Conservation (phyloP, 371 early-diverging fungal species). For the Dichotomocladium elegans region DNA sequence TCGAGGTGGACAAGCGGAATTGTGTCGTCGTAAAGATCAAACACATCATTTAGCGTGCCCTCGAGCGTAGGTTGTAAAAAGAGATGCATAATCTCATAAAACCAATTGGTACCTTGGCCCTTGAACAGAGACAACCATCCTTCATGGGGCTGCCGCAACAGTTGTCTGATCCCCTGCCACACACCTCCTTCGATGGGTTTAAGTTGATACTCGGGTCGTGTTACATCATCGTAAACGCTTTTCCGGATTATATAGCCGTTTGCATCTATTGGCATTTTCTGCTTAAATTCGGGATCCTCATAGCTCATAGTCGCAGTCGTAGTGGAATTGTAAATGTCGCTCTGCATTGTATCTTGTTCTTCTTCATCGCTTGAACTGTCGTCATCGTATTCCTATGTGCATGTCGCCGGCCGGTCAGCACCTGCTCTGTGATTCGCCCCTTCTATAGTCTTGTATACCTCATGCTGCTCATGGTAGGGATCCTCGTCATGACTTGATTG, state of each 20-base stretch:
- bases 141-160: conserved; percentile 63
- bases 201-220: conserved; percentile 60
- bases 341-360: conserved; percentile 6
- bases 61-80: conserved; percentile 80
- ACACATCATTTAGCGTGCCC: conserved; percentile 68
- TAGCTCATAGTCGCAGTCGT: conserved; percentile 24
- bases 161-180: conserved; percentile 49
- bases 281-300: conserved; percentile 36
- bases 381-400: too few relatives aligned
- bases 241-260: conserved; percentile 62
- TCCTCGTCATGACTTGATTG: conserved; percentile 23
- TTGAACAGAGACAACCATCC: conserved; percentile 64
- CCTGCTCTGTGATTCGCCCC: too few relatives aligned
- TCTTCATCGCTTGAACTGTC: conserved; percentile 23
- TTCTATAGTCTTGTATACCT: neutral
- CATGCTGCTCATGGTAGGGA: conserved; percentile 1
- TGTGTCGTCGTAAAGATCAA: conserved; percentile 77
- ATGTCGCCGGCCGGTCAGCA: too few relatives aligned
- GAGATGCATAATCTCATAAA: conserved; percentile 67
- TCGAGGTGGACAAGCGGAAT: conserved; percentile 71
- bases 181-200: conserved; percentile 58
- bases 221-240: conserved; percentile 55
- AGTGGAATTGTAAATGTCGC: too few relatives aligned
- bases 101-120: conserved; percentile 74
- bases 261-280: conserved; percentile 39